Base-by-base conservation (phyloP, 1,284 basidiomycete species). In the Tetrapyrgos nigripes region DNA sequence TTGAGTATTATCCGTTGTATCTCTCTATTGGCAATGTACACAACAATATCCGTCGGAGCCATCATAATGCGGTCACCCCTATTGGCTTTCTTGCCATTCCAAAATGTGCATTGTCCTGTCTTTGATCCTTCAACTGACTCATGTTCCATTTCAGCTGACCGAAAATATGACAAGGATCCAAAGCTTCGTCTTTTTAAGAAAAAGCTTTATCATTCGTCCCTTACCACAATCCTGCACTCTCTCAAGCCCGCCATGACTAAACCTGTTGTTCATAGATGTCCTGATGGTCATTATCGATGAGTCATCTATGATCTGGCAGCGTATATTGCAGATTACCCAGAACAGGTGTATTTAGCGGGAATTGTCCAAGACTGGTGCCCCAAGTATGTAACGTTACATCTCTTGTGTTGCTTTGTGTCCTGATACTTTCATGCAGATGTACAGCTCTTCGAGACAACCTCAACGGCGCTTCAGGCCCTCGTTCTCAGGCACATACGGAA, bases 1-100 rank as follows among this genome's bases (percentile, higher is more conserved):
- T 68, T 24, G 67, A 73, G 19, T 74, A 66, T 40, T 70, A 73
- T 35, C 72, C 70, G 0, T 24, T 76, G 0, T 77, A 77, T 55
- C 3, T 66, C 1, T 66, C 61, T 8, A 46, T 63, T 29, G 68
- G 72, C 11, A 68, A 69, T 47, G 17, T 73, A 1, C 27, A 28
- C 24, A 72, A 72, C 43, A 62, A 46, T 37, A 56, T 58, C 4
- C 31, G 64, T 1, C 58, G 50, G n/a, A 59, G 61, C 19, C 70
- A 72, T 55, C 29, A 57, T 0, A 50, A 66, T 57, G 69, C 55
- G 0, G 43, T 76, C 0, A 44, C 62, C 1, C 51, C 70, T 0
- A 53, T 70, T 17, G 62, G 43, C 1, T 72, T 73, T 46, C 56
- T 74, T 3, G 53, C 71, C 0, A 67, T 68, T 23, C 66, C 68